Conservation (phyloP, 768 basidiomycete genomes). For the Phaffia australis region DNA sequence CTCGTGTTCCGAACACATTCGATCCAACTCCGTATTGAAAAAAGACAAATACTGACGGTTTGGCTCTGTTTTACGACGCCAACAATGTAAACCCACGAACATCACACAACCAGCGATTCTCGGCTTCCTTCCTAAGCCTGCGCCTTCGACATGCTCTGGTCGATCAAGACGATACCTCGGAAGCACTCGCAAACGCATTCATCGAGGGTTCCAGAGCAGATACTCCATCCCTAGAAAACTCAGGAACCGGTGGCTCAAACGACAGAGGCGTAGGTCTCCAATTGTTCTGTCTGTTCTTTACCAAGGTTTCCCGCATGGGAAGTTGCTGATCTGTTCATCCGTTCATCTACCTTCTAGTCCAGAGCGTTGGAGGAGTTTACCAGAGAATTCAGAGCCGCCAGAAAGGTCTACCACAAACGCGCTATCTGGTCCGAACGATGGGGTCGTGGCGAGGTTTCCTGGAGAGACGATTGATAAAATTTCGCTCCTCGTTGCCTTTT, state of each 20-base stretch:
- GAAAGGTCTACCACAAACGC: constrained; percentile 88
- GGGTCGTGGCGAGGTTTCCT: constrained; percentile 70
- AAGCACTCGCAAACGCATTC: constrained; percentile 71
- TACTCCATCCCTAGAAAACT: constrained; percentile 36
- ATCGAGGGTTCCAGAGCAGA: constrained; percentile 46
- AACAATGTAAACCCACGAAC: neutral
- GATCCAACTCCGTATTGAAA: no score
- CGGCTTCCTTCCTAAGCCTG: constrained; percentile 76
- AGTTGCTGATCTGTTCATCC: neutral
- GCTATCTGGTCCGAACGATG: constrained; percentile 83
- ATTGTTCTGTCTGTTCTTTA: neutral
- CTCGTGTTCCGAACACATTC: no score
- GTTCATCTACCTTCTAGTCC: constrained; percentile 21
- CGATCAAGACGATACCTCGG: constrained; percentile 80
- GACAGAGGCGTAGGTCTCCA: constrained; percentile 19
- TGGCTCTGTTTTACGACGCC: no score
- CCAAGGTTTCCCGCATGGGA: neutral
- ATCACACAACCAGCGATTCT: constrained; percentile 68
- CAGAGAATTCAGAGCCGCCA: constrained; percentile 68
- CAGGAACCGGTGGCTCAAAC: neutral
- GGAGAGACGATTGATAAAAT: constrained; percentile 51
- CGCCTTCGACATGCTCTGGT: constrained; percentile 77
- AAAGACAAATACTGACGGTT: no score
- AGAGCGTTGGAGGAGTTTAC: constrained; percentile 75
- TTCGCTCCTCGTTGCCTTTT: no score